A percentile compares a stretch with the other conserved stretches of the same genome.
These are phyloP conservation scores for Saturnispora sanitii DNA, from an alignment of 805 yeast genomes.

Conservation along the genomic window DNA sequence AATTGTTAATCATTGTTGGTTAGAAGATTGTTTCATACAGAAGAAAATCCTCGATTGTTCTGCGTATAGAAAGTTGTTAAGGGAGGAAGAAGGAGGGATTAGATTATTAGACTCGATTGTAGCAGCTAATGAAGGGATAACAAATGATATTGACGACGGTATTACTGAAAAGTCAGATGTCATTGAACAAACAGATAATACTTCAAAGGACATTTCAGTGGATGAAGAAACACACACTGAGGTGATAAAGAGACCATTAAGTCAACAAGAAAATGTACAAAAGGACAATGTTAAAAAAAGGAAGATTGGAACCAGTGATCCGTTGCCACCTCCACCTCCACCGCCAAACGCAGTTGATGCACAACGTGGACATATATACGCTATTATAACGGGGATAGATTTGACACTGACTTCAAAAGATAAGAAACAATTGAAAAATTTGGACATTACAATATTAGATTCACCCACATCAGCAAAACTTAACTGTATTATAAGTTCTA, in stretches of 20 bases:
- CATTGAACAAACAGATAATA: too few species aligned
- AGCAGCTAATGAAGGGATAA: neutral
- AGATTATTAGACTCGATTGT: slow-evolving; percentile 36
- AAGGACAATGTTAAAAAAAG: too few species aligned
- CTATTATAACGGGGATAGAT: slow-evolving; percentile 61
- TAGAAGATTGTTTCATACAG: slow-evolving; percentile 64
- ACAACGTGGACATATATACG: slow-evolving; percentile 30
- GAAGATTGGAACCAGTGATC: neutral
- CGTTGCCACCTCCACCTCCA: too few species aligned
- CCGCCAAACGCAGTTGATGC: slow-evolving; percentile 13
- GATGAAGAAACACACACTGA: too few species aligned
- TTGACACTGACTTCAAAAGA: slow-evolving; percentile 36
- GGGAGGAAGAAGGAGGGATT: slow-evolving; percentile 29
- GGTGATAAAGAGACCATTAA: too few species aligned
- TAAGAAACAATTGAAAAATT: slow-evolving; percentile 30
- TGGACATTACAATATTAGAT: slow-evolving; percentile 47
- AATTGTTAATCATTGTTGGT: slow-evolving; percentile 76
- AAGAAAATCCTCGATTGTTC: slow-evolving; percentile 47
- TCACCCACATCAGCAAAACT: slow-evolving; percentile 32
- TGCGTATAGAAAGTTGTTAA: slow-evolving; percentile 37
- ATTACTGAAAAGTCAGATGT: neutral
- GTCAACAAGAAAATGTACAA: too few species aligned
- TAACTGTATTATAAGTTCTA: slow-evolving; percentile 63
- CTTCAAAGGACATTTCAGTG: too few species aligned
- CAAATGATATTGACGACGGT: neutral